These are phyloP conservation scores for Avicennia marina DNA, from an alignment of 257 asterid genomes.

Conservation along the genomic window DNA sequence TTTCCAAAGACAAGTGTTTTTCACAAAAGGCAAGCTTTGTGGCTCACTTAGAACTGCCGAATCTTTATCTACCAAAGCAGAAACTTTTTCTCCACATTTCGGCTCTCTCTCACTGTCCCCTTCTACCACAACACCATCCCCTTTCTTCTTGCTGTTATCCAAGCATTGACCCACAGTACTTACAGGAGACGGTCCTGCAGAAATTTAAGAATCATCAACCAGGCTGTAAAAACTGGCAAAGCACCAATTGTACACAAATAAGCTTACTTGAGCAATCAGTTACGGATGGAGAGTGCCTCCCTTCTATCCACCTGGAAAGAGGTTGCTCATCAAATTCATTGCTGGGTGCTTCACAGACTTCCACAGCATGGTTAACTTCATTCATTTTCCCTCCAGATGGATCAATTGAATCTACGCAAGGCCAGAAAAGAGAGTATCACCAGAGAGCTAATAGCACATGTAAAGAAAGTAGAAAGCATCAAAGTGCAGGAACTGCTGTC, in stretches of 20 bases:
- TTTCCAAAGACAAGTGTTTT: constrained; percentile 55
- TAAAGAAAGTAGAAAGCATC: constrained; percentile 4
- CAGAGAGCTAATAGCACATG: constrained; percentile 2
- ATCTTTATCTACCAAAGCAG: not conserved
- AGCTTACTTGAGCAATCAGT: constrained; percentile 44
- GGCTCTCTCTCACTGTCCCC: constrained; percentile 15
- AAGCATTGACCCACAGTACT: constrained; percentile 22
- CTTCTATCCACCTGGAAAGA: constrained; percentile 61
- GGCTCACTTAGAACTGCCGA: constrained; percentile 17
- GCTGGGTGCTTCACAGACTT: constrained; percentile 22
- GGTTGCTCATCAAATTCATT: constrained; percentile 51
- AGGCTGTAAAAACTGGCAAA: constrained; percentile 6
- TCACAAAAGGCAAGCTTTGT: constrained; percentile 57
- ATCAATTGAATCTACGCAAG: constrained; percentile 31
- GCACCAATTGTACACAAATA: not conserved
- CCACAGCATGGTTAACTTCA: constrained; percentile 16
- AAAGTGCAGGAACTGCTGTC: too few species aligned
- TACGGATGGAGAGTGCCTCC: constrained; percentile 34
- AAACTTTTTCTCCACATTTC: not conserved
- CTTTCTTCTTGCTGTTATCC: constrained; percentile 21
- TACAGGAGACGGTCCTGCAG: constrained; percentile 33
- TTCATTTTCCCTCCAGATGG: constrained; percentile 21
- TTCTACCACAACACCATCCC: constrained; percentile 9
- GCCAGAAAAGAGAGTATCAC: constrained; percentile 15
- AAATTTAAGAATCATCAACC: constrained; percentile 3